Percentiles rank a stretch among this genome's conserved stretches.
These are phyloP conservation scores for Elongisporangium prolatum DNA, from an alignment of 352 stramenopile genomes.

Conservation along the genomic window DNA sequence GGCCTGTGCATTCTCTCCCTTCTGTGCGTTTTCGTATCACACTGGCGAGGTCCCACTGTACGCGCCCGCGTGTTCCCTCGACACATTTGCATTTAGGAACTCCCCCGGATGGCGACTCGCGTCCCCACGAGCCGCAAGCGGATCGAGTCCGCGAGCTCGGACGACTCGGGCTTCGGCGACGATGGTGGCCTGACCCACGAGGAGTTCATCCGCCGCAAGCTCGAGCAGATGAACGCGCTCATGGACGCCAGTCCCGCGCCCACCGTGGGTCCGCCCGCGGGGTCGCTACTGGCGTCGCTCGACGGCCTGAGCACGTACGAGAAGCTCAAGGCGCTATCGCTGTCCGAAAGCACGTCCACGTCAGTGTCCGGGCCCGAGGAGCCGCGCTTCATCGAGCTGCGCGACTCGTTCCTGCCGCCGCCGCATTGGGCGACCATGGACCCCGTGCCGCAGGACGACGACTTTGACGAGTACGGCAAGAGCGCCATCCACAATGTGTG, in stretches of 20 bases:
- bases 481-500: constrained; percentile 1
- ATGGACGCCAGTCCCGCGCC: constrained; percentile 20
- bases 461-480: constrained; percentile 1
- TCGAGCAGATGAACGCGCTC: constrained; percentile 51
- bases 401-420: constrained; percentile 11
- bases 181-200: constrained; percentile 34
- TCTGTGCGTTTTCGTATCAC: neutral
- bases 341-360: constrained; percentile 23
- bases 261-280: neutral
- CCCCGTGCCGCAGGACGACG: neutral
- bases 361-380: neutral
- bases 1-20: neutral
- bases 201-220: constrained; percentile 39
- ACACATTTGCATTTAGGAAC: neutral
- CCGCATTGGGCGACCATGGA: constrained; percentile 3
- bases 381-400: constrained; percentile 17
- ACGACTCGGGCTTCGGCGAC: constrained; percentile 52
- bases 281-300: constrained; percentile 5
- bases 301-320: constrained; percentile 33
- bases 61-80: neutral
- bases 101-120: constrained; percentile 1
- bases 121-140: neutral
- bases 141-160: constrained; percentile 27
- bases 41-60: neutral
- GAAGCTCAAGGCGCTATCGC: constrained; percentile 49